Percentiles rank a stretch among this genome's conserved stretches.
Evolutionary conservation across 495 filamentous ascomycete genomes (phyloP).

Genomic region (Tirmania nivea): DNA sequence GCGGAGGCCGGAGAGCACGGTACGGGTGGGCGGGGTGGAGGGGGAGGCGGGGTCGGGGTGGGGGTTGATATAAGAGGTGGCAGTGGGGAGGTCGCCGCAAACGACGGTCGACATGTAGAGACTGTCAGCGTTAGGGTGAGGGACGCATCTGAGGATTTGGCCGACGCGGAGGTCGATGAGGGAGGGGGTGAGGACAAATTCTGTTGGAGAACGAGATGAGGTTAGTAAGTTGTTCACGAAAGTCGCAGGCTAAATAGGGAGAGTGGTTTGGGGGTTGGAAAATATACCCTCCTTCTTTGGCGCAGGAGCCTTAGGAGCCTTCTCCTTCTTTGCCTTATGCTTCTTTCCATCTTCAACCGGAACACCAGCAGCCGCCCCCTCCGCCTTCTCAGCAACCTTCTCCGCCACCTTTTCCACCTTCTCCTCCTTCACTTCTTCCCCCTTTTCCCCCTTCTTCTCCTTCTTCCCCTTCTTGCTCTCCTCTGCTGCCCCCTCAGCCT

Average conservation of each 20-base stretch:
- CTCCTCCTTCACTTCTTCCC: conserved; percentile 30
- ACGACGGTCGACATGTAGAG: conserved; percentile 93
- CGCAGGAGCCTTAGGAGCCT: conserved; percentile 43
- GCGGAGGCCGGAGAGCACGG: conserved; percentile 90
- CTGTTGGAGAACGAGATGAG: background rate
- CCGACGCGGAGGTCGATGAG: conserved; percentile 89
- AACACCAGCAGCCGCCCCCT: conserved; percentile 19
- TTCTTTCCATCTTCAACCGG: conserved; percentile 20
- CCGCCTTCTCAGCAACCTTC: conserved; percentile 17
- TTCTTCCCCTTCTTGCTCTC: conserved; percentile 18
- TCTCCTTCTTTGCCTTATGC: conserved; percentile 64
- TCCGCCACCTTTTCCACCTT: conserved; percentile 26
- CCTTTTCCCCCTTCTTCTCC: conserved; percentile 45
- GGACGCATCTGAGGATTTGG: conserved; percentile 83
- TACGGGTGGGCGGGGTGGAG: conserved; percentile 49
- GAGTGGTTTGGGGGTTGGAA: background rate
- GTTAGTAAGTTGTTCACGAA: background rate
- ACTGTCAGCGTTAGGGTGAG: conserved; percentile 90
- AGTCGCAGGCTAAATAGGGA: conserved; percentile 29
- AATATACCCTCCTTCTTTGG: conserved; percentile 28
- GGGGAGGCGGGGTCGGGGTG: conserved; percentile 43
- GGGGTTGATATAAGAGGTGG: conserved; percentile 27
- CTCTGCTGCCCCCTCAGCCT: conserved; percentile 28
- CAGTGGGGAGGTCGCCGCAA: conserved; percentile 64
- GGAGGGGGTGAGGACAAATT: conserved; percentile 40